Evolutionary conservation across 768 basidiomycete genomes (phyloP).

Genomic region (Kwoniella sp.): DNA sequence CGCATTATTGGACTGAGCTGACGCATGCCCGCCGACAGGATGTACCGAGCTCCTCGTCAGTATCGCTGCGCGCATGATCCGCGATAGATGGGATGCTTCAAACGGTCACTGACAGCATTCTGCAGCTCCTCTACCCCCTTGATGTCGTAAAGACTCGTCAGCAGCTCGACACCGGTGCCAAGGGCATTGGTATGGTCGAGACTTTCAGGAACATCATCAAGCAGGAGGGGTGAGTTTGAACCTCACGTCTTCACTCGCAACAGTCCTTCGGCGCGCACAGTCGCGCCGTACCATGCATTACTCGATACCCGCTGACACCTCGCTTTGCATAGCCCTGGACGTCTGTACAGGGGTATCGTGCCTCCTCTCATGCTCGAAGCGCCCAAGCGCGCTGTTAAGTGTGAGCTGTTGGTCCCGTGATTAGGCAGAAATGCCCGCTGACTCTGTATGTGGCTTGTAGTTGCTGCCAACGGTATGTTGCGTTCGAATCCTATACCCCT

Average conservation of each 20-base stretch:
- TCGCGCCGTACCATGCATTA: too few species aligned
- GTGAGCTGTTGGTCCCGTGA: conserved; percentile 32
- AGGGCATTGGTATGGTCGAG: conserved; percentile 69
- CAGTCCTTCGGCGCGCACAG: too few species aligned
- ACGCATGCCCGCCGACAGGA: conserved; percentile 11
- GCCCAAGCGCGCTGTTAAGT: conserved; percentile 94
- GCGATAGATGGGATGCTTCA: too few species aligned
- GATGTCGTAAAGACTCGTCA: conserved; percentile 99
- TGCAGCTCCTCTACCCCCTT: conserved; percentile 51
- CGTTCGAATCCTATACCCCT: not conserved
- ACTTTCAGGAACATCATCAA: conserved; percentile 76
- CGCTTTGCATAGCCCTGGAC: not conserved
- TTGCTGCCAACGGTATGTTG: conserved; percentile 37
- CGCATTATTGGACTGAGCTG: not conserved
- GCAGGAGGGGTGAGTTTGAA: conserved; percentile 71
- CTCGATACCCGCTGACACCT: too few species aligned
- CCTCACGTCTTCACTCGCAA: not conserved
- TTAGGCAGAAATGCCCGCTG: not conserved
- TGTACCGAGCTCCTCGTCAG: conserved; percentile 56
- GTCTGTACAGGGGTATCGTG: conserved; percentile 92
- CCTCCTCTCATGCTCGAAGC: conserved; percentile 93
- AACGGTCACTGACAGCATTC: conserved; percentile 1
- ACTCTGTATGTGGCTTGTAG: conserved; percentile 8
- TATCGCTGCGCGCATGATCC: too few species aligned
- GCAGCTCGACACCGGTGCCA: conserved; percentile 87